These are phyloP conservation scores for Fraxinus ornus DNA, from an alignment of 305 asterid species.

Conservation along the genomic window DNA sequence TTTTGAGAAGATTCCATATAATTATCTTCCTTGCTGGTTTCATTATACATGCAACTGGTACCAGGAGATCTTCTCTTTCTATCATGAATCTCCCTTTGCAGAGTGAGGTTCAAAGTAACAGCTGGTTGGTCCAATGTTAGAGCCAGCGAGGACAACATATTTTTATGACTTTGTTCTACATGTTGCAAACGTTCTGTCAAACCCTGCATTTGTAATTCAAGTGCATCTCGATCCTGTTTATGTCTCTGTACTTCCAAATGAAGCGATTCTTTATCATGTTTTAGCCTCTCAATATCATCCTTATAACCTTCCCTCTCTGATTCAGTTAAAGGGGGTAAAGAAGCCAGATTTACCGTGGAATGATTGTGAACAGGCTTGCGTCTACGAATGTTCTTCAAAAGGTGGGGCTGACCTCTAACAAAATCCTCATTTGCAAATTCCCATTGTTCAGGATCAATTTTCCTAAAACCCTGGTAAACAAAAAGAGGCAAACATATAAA, in stretches of 20 bases:
- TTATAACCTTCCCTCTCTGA: constrained; percentile 55
- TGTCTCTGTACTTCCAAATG: constrained; percentile 42
- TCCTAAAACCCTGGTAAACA: constrained; percentile 66
- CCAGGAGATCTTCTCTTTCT: constrained; percentile 69
- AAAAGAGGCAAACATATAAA: constrained; percentile 6
- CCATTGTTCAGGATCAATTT: constrained; percentile 78
- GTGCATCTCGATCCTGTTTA: constrained; percentile 44
- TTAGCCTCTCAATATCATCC: constrained; percentile 56
- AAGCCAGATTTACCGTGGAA: constrained; percentile 44
- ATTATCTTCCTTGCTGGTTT: constrained; percentile 32
- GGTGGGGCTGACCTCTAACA: constrained; percentile 61
- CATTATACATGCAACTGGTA: constrained; percentile 35
- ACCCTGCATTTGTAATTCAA: constrained; percentile 36
- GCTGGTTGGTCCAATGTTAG: constrained; percentile 39
- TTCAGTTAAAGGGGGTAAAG: constrained; percentile 45
- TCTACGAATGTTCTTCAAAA: constrained; percentile 64
- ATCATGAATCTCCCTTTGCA: constrained; percentile 42
- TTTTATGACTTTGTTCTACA: constrained; percentile 40
- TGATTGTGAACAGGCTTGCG: constrained; percentile 85
- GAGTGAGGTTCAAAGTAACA: constrained; percentile 40
- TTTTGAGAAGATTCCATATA: constrained; percentile 34
- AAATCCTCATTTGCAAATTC: constrained; percentile 76
- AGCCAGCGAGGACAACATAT: constrained; percentile 52
- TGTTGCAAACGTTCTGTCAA: constrained; percentile 45
- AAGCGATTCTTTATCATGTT: constrained; percentile 48